These are phyloP conservation scores for Podospora sp. DNA, from an alignment of 495 filamentous ascomycete species.

Conservation along the genomic window DNA sequence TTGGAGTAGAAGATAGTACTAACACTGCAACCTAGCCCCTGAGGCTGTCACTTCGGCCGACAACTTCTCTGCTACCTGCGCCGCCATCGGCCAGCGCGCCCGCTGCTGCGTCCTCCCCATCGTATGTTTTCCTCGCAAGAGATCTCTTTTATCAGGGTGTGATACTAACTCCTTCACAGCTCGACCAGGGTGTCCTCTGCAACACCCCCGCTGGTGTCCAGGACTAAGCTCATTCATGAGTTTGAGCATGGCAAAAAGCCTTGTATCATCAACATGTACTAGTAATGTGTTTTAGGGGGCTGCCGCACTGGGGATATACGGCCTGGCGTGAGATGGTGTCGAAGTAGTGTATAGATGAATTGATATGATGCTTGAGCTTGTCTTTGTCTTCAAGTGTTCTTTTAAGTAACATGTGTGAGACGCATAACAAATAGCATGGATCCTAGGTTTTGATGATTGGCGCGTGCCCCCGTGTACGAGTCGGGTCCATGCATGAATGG, in stretches of 20 bases:
- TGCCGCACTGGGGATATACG: neutral
- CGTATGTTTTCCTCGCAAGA: constrained; percentile 21
- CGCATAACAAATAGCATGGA: too few species aligned
- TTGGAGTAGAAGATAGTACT: neutral
- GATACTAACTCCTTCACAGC: constrained; percentile 18
- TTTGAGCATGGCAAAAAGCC: neutral
- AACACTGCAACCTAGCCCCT: constrained; percentile 28
- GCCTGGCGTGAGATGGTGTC: neutral
- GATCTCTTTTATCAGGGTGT: neutral
- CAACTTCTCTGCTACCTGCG: constrained; percentile 39
- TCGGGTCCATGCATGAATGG: too few species aligned
- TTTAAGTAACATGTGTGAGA: too few species aligned
- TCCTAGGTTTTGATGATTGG: too few species aligned
- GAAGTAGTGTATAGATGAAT: neutral
- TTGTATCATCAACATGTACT: neutral
- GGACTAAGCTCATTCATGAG: constrained; percentile 20
- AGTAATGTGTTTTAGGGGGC: neutral
- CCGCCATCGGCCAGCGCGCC: constrained; percentile 46
- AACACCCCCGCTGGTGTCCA: constrained; percentile 40
- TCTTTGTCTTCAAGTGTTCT: too few species aligned
- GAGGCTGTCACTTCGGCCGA: constrained; percentile 30
- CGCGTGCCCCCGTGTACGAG: too few species aligned
- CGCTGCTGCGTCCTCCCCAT: constrained; percentile 49
- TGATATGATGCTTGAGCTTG: neutral
- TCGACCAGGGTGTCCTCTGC: constrained; percentile 46